Conservation (phyloP, 805 yeast species). For the Candida montana region DNA sequence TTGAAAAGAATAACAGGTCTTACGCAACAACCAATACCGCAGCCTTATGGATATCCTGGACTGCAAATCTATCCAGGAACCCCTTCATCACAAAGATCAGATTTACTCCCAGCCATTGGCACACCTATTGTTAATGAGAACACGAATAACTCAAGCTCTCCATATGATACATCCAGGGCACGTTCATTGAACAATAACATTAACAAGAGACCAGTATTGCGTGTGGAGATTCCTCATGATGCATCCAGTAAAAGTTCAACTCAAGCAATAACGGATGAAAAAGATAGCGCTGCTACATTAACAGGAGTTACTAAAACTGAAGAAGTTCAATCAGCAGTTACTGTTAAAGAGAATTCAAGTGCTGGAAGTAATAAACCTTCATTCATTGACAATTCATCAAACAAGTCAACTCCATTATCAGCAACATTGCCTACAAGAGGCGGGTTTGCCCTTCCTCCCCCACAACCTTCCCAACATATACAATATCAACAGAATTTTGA, state of each 20-base stretch:
- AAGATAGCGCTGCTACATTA: slow-evolving; percentile 15
- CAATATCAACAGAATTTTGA: slow-evolving; percentile 17
- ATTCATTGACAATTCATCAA: slow-evolving; percentile 15
- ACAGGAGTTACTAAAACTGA: slow-evolving; percentile 14
- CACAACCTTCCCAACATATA: slow-evolving; percentile 19
- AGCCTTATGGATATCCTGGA: slow-evolving; percentile 6
- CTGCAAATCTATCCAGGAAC: slow-evolving; percentile 13
- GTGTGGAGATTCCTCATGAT: slow-evolving; percentile 24
- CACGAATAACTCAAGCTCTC: not conserved
- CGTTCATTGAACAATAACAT: slow-evolving; percentile 21
- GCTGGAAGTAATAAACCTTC: slow-evolving; percentile 12
- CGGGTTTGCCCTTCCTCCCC: slow-evolving; percentile 29
- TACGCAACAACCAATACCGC: not conserved
- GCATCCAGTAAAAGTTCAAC: slow-evolving; percentile 2
- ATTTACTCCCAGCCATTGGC: slow-evolving; percentile 3
- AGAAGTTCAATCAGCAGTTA: slow-evolving; percentile 13
- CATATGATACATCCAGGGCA: slow-evolving; percentile 15
- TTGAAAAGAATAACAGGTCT: slow-evolving; percentile 2
- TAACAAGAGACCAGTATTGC: slow-evolving; percentile 21
- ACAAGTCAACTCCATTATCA: slow-evolving; percentile 11
- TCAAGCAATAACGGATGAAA: not conserved
- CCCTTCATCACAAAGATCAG: slow-evolving; percentile 10
- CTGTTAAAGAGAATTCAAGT: slow-evolving; percentile 8
- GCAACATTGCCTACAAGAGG: slow-evolving; percentile 26
- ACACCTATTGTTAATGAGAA: slow-evolving; percentile 9